Evolutionary conservation across 2,329 filamentous ascomycete genomes (phyloP).

Genomic region (Paraconiothyrium brasiliense): DNA sequence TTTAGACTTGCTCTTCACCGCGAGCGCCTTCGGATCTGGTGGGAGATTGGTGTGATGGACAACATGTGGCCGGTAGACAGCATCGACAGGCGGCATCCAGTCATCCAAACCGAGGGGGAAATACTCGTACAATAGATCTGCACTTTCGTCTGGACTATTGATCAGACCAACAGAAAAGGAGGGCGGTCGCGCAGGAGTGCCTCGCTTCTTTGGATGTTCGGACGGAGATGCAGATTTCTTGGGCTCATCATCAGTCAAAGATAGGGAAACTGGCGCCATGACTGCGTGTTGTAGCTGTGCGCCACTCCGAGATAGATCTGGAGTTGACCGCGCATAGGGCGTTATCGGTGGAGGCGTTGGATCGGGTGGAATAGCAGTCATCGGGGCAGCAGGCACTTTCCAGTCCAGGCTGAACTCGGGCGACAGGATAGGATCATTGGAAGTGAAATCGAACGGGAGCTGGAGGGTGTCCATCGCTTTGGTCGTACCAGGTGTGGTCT

Average conservation of each 20-base stretch:
- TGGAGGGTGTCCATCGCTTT: conserved; percentile 50
- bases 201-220: conserved; percentile 44
- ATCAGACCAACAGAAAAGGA: conserved; percentile 60
- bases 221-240: conserved; percentile 50
- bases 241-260: conserved; percentile 65
- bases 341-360: conserved; percentile 47
- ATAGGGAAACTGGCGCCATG: conserved; percentile 63
- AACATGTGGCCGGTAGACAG: conserved; percentile 89
- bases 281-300: conserved; percentile 46
- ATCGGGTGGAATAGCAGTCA: conserved; percentile 55
- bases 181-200: conserved; percentile 53
- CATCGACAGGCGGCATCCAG: conserved; percentile 90
- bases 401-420: conserved; percentile 55
- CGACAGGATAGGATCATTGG: conserved; percentile 51
- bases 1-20: conserved; percentile 56
- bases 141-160: conserved; percentile 76
- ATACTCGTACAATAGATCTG: conserved; percentile 91
- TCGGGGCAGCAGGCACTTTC: conserved; percentile 53
- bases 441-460: conserved; percentile 53
- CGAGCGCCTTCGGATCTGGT: conserved; percentile 57
- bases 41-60: conserved; percentile 81
- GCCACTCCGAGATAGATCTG: conserved; percentile 57
- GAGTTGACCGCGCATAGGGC: conserved; percentile 63
- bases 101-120: conserved; percentile 92
- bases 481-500: conserved; percentile 33